Percentiles rank a stretch among this genome's conserved stretches.
Evolutionary conservation across 768 basidiomycete species (phyloP).

Genomic region (Suillus americanus): DNA sequence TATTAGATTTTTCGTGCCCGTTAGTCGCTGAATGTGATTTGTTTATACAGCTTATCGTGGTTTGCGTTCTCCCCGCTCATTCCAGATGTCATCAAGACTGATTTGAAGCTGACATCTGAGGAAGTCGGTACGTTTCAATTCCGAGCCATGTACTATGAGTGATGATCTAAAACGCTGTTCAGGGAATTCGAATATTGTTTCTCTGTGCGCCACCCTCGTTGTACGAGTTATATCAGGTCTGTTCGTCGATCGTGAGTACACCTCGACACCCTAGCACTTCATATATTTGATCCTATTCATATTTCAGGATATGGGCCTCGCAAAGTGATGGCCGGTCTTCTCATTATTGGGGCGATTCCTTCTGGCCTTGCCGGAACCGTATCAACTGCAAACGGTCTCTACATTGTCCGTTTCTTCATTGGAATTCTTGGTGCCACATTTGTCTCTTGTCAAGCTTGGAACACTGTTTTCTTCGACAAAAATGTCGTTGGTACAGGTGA

Average conservation of each 20-base stretch:
- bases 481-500: conserved; percentile 38
- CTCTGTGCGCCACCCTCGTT: conserved; percentile 46
- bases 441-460: conserved; percentile 62
- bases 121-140: conserved; percentile 37
- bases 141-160: too few relatives aligned
- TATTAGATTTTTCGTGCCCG: conserved; percentile 2
- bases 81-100: conserved; percentile 52
- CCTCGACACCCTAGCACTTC: background rate
- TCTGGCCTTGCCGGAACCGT: conserved; percentile 57
- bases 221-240: conserved; percentile 51
- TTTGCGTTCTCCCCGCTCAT: conserved; percentile 65
- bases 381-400: conserved; percentile 39
- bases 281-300: background rate
- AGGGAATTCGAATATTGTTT: conserved; percentile 51
- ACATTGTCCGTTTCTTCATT: conserved; percentile 54
- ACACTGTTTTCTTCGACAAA: conserved; percentile 60
- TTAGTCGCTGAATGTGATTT: conserved; percentile 21
- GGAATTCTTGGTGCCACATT: conserved; percentile 62
- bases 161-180: background rate
- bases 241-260: conserved; percentile 40
- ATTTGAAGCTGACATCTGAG: conserved; percentile 46
- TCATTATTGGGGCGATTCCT: conserved; percentile 56
- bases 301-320: conserved; percentile 45
- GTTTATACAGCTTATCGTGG: conserved; percentile 38
- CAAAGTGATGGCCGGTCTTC: conserved; percentile 52